These are phyloP conservation scores for Corymbia maculata DNA, from an alignment of 345 rosid species.

Conservation along the genomic window DNA sequence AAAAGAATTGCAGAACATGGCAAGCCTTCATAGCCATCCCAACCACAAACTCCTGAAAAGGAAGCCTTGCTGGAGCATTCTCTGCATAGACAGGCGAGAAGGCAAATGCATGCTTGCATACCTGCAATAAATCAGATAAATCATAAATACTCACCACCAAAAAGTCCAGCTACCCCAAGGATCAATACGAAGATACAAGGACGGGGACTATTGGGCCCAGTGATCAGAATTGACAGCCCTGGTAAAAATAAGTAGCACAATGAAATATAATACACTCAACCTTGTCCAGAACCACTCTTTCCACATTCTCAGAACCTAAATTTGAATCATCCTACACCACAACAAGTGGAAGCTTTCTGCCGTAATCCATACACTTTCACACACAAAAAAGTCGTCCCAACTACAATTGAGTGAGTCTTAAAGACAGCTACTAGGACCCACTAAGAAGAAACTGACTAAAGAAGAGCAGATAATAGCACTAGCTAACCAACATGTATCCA, in stretches of 20 bases:
- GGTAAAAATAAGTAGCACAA: background rate
- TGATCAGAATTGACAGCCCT: background rate
- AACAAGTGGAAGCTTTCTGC: background rate
- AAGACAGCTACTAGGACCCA: background rate
- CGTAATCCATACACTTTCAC: background rate
- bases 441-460: background rate
- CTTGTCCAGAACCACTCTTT: background rate
- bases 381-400: background rate
- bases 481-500: background rate
- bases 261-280: background rate
- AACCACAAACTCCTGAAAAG: constrained; percentile 93
- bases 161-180: background rate
- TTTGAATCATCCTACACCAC: background rate
- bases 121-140: constrained; percentile 30
- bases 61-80: constrained; percentile 95
- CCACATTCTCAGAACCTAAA: background rate
- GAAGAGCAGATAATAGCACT: background rate
- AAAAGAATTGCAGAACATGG: constrained; percentile 83
- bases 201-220: background rate
- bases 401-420: background rate
- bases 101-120: constrained; percentile 91
- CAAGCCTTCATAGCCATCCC: constrained; percentile 97
- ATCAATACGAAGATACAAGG: background rate
- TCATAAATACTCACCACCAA: background rate
- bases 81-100: constrained; percentile 98